A percentile compares a stretch with the other conserved stretches of the same genome.
These are phyloP conservation scores for Suillus sp. DNA, from an alignment of 768 basidiomycete genomes.

Conservation along the genomic window DNA sequence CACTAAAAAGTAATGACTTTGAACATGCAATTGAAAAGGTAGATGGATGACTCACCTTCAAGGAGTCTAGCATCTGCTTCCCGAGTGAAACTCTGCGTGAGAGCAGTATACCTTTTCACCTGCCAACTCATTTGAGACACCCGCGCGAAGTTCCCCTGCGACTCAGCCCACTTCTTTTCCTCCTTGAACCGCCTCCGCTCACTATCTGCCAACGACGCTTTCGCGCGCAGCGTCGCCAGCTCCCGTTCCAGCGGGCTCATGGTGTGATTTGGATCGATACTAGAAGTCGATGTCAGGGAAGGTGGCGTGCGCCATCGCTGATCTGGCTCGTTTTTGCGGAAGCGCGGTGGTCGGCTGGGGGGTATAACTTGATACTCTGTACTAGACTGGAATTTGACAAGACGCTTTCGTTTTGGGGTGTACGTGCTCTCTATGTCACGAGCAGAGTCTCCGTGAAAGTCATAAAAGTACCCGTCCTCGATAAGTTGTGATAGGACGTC, in stretches of 20 bases:
- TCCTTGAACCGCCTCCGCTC: constrained; percentile 83
- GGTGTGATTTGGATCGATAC: constrained; percentile 57
- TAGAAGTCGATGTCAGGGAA: constrained; percentile 68
- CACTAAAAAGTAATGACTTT: constrained; percentile 23
- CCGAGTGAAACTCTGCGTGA: constrained; percentile 79
- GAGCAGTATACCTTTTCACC: constrained; percentile 74
- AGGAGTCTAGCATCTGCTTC: constrained; percentile 73
- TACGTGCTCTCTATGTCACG: constrained; percentile 27
- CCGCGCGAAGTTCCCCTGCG: constrained; percentile 73
- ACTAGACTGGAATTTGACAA: constrained; percentile 48
- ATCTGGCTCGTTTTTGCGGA: constrained; percentile 31
- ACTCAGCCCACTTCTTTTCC: constrained; percentile 84
- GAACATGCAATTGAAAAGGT: neutral
- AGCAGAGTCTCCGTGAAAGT: constrained; percentile 24
- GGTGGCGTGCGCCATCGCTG: constrained; percentile 42
- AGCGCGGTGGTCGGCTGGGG: constrained; percentile 27
- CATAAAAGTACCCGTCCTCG: constrained; percentile 46
- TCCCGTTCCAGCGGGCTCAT: constrained; percentile 73
- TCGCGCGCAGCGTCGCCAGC: constrained; percentile 71
- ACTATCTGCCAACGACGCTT: constrained; percentile 80
- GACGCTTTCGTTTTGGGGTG: constrained; percentile 36
- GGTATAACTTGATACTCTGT: constrained; percentile 35
- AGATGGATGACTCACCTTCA: constrained; percentile 49
- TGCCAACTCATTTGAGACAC: constrained; percentile 84
- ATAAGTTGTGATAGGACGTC: constrained; percentile 70